Percentiles rank a stretch among this genome's conserved stretches.
Conservation (phyloP, 2,329 filamentous ascomycete genomes). For the Leptographium lundbergii region DNA sequence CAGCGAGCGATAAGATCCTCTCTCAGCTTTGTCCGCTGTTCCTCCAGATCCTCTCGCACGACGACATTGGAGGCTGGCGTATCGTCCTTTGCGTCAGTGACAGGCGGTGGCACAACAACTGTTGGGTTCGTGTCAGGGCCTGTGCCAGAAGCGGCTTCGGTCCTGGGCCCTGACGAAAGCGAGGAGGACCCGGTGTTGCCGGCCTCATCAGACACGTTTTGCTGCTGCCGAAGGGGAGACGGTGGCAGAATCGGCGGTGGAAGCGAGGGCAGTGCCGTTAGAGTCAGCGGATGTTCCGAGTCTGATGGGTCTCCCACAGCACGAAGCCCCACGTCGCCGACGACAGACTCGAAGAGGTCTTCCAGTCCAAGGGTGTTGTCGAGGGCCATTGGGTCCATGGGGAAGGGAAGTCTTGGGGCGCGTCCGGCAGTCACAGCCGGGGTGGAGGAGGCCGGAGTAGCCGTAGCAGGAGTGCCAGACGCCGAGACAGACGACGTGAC, state of each 20-base stretch:
- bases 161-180: neutral
- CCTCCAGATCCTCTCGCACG: conserved; percentile 66
- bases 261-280: neutral
- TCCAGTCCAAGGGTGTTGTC: conserved; percentile 17
- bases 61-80: conserved; percentile 4
- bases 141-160: neutral
- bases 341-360: neutral
- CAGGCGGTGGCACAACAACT: neutral
- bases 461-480: neutral
- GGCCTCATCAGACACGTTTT: neutral
- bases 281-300: neutral
- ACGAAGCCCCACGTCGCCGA: neutral
- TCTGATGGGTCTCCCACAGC: neutral
- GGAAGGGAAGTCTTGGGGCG: conserved; percentile 9
- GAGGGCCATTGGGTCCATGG: conserved; percentile 19
- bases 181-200: neutral
- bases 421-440: neutral
- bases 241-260: neutral
- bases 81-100: neutral
- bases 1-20: conserved; percentile 76
- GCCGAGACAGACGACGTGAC: neutral
- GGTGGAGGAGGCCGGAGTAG: neutral
- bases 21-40: conserved; percentile 58
- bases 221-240: neutral
- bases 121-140: neutral